Evolutionary conservation across 2,329 filamentous ascomycete genomes (phyloP), one percentile per base, ranked within the genome.

Genomic region (Ophiocordyceps camponoti-rufipedis): DNA sequence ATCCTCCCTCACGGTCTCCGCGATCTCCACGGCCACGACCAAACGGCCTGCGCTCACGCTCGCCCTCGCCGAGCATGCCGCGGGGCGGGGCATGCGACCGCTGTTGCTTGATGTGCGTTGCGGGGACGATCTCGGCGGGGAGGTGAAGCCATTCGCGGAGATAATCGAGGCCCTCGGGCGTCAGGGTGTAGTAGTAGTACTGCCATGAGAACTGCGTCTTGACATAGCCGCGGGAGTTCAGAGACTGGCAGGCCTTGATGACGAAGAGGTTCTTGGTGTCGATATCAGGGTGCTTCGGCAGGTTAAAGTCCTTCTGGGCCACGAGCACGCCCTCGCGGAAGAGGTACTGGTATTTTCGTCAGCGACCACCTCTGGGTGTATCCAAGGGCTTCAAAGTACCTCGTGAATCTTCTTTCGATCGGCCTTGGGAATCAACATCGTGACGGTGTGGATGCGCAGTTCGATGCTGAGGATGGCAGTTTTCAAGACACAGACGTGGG

Each of bases 161-260:
- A 80, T 98, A 98, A 77, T 96, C 89, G 68, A 98, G 89, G 74
- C 91, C 91, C 79, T 96, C 88, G 65, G 88, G 85, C 68, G 89
- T 95, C 71, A 98, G 82, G 71, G 91, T 95, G 82, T 98, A 98
- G 85, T 98, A 98, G 83, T 96, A 94, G 80, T 88, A 94, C 74
- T 94, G 87, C 87, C 87, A 94, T 57, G 87, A 94, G 84, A 98
- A 98, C 72, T 93, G 91, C 61, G 91, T 98, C 85, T 98, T 98
- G 74, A 98, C 80, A 72, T 85, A 96, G 67, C 89, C 89, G 68
- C 91, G 89, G 59, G 88, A 95, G 75, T 81, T 94, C 65, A 98
- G 81, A 55, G 91, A 98, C 78, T 98, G 91, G 74, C 80, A 82
- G 63, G 91, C 91, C 82, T 98, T 98, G 80, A 98, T 85, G 69